Evolutionary conservation across 75 land plant species (phyloP), one percentile per base, ranked within the genome.

Genomic region (Pinus taeda): DNA sequence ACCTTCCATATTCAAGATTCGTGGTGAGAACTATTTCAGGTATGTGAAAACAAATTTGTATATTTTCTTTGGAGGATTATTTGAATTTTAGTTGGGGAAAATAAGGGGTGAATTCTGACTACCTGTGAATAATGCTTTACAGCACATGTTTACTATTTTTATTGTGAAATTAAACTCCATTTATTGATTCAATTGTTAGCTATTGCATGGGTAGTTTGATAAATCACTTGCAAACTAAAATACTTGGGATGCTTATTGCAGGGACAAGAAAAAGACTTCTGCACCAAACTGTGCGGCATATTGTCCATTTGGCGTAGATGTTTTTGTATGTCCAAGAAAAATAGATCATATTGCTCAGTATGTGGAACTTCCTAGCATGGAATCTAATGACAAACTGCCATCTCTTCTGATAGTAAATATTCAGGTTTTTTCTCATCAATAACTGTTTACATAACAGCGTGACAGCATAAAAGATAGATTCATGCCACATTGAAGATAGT

Each of bases 331-430:
- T 21, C 80, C 86, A 45, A 81, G 81, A 62, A 93, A 93, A 81
- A 72, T 93, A 13, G 77, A 87, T 80, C 96, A 93, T 77, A 87
- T 93, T 74, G 96, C 94, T 21, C 94, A 85, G 62, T 85, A 85
- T 74, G 82, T 93, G 78, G 96, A 93, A 73, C 90, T 91, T 66
- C 92, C 96, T 24, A 45, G 30, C 17, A 72, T 77, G 18, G 81
- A 83, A 74, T 61, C 75, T 4, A 59, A 78, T 62, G 88, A 81
- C 26, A 86, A 86, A 39, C 29, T 93, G 21, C 93, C 94, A 37
- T 61, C 87, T 21, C 87, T 93, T 13, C 82, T 93, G 18, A 91
- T 93, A 73, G 81, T 93, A 22, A 93, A 93, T 76, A 89, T 93
- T 57, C 96, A 93, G 93, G 96, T 93, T 61, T 1, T 57, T 76